Evolutionary conservation across 2,329 filamentous ascomycete genomes (phyloP).

Genomic region (Neoascochyta sp.): DNA sequence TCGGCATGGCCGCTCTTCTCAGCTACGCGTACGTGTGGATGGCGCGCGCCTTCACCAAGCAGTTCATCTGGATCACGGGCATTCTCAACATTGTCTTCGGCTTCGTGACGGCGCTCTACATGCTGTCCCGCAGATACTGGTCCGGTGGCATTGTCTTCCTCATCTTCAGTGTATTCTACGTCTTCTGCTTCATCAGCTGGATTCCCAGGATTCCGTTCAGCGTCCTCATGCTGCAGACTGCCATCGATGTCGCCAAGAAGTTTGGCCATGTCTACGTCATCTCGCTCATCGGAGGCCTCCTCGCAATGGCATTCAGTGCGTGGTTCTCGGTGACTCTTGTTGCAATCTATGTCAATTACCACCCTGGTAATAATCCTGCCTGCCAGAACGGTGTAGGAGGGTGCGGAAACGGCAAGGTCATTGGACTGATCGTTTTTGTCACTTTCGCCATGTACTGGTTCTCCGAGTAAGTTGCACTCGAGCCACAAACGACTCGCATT

Average conservation of each 20-base stretch:
- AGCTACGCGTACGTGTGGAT: constrained; percentile 74
- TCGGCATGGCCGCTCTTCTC: constrained; percentile 69
- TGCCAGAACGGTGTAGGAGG: constrained; percentile 54
- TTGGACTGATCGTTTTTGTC: constrained; percentile 78
- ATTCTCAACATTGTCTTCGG: constrained; percentile 66
- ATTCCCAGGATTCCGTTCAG: constrained; percentile 84
- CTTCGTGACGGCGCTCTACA: constrained; percentile 82
- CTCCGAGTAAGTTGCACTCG: constrained; percentile 58
- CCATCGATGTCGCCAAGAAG: constrained; percentile 77
- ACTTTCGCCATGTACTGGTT: constrained; percentile 95
- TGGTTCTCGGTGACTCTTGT: constrained; percentile 87
- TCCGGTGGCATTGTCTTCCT: constrained; percentile 85
- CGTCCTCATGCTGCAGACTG: constrained; percentile 80
- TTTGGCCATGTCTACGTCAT: constrained; percentile 85
- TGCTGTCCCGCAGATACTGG: constrained; percentile 72
- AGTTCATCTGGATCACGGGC: constrained; percentile 82
- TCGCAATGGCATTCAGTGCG: constrained; percentile 71
- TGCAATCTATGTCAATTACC: constrained; percentile 78
- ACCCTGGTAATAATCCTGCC: constrained; percentile 60
- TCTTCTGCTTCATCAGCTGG: constrained; percentile 84
- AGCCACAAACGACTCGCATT: constrained; percentile 30
- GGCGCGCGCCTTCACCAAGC: constrained; percentile 75
- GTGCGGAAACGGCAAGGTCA: constrained; percentile 74
- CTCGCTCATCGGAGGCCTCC: constrained; percentile 75
- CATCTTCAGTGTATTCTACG: constrained; percentile 73